These are phyloP conservation scores for Yamadazyma buinensis DNA, from an alignment of 1,139 yeast species.

Conservation along the genomic window DNA sequence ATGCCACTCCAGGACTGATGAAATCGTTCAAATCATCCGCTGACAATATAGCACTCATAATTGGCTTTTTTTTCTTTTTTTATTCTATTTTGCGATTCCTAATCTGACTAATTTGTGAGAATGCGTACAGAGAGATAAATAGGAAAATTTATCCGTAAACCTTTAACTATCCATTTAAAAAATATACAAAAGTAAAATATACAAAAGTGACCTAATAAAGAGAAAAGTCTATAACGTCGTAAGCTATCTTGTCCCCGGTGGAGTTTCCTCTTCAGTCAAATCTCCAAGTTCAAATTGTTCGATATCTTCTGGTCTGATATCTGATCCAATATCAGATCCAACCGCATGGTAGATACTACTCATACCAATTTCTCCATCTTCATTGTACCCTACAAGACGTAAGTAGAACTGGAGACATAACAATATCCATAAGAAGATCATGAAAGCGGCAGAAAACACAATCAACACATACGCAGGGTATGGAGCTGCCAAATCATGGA, in stretches of 20 bases:
- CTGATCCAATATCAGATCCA: too few species aligned
- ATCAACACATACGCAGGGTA: conserved; percentile 79
- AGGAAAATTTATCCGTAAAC: too few species aligned
- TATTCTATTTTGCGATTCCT: conserved; percentile 1
- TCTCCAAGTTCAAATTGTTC: conserved; percentile 36
- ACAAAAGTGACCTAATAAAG: too few species aligned
- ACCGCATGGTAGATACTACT: conserved; percentile 11
- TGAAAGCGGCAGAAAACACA: conserved; percentile 69
- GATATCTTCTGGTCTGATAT: conserved; percentile 17
- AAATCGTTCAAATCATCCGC: conserved; percentile 92
- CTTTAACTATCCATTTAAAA: too few species aligned
- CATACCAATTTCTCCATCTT: conserved; percentile 28
- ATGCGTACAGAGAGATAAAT: too few species aligned
- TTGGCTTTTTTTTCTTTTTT: not conserved
- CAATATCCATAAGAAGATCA: conserved; percentile 65
- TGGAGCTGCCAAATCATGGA: conserved; percentile 73
- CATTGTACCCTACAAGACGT: conserved; percentile 45
- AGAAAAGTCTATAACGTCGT: too few species aligned
- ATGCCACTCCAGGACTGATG: conserved; percentile 90
- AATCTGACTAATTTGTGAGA: conserved; percentile 3
- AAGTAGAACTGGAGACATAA: conserved; percentile 55
- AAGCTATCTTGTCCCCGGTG: too few species aligned
- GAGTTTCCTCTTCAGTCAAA: conserved; percentile 22
- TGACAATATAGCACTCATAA: conserved; percentile 82
- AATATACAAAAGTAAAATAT: too few species aligned